Evolutionary conservation across 148 eudicot genomes (phyloP).

Genomic region (Nepenthes gracilis): DNA sequence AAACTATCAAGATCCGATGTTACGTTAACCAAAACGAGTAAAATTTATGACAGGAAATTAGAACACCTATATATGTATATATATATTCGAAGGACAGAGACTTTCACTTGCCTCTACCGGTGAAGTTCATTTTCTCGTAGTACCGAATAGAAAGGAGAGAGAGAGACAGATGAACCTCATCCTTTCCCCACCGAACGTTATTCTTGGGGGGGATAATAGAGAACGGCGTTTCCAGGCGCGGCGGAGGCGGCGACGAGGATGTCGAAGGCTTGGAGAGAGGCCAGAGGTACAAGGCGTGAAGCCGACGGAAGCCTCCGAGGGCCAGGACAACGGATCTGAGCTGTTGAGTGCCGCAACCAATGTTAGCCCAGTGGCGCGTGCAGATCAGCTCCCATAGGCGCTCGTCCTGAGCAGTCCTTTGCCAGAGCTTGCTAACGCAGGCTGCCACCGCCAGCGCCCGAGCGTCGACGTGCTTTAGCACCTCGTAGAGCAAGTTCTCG

Average conservation of each 20-base stretch:
- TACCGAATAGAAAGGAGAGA: conserved; percentile 63
- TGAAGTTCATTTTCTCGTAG: conserved; percentile 67
- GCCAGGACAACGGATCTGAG: conserved; percentile 67
- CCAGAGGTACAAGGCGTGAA: conserved; percentile 53
- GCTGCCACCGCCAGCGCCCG: conserved; percentile 47
- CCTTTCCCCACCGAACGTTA: conserved; percentile 57
- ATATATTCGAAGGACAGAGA: too few species aligned
- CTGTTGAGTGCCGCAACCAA: conserved; percentile 36
- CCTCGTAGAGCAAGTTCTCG: conserved; percentile 69
- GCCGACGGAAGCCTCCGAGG: conserved; percentile 72
- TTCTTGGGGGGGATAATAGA: conserved; percentile 4
- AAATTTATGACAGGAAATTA: too few species aligned
- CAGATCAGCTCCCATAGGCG: conserved; percentile 88
- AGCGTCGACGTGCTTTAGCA: conserved; percentile 67
- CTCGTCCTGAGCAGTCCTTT: conserved; percentile 62
- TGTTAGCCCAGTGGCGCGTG: conserved; percentile 42
- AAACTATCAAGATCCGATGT: too few species aligned
- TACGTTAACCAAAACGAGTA: too few species aligned
- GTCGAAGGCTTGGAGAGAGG: conserved; percentile 32
- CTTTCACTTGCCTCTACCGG: conserved; percentile 23
- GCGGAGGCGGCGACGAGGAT: conserved; percentile 16
- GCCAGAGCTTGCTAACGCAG: conserved; percentile 63
- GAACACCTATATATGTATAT: too few species aligned
- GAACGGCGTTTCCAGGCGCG: conserved; percentile 4
- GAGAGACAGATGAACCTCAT: conserved; percentile 73